Base-by-base conservation (phyloP, 1,284 basidiomycete genomes). In the Fomitopsis schrenkii region DNA sequence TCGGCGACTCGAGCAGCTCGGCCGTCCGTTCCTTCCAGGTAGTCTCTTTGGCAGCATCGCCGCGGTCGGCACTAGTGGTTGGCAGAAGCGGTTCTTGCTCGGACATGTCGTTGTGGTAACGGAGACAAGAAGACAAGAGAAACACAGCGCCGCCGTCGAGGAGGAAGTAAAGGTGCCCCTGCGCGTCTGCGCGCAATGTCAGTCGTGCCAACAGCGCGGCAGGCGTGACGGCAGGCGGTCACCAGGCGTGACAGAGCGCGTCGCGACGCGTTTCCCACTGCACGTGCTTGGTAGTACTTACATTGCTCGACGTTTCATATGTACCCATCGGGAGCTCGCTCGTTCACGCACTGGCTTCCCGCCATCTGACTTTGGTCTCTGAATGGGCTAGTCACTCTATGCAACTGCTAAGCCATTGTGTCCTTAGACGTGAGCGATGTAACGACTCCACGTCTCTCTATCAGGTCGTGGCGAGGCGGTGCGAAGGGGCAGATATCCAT, bases 41-140 rank as follows among this genome's bases (percentile, higher is more conserved):
- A 3, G 56, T 58, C 54, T 70, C 57, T 50, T 60, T 70, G 48
- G 19, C 14, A 33, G 48, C 30, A 33, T 57, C 57, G 38, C 36
- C 57, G 59, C 48, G 46, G 17, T 22, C 50, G 12, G 72, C 62
- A 54, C 66, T 57, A n/a, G 59, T 70, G 1, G 76, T 66, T 14
- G 79, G 71, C 56, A 89, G 81, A 36, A 89, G 75, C 40, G 83
- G 84, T 50, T 86, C 76, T 62, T 80, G 78, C 67, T 89, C 87
- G 54, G 80, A 79, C 77, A 77, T 76, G 59, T 55, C 28, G 52
- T 54, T 30, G 52, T 54, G 35, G 52, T 38, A 22, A 38, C 52
- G 14, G 35, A 54, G 33, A 38, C 33, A 36, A 30, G 57, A 55
- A 58, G 45, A 50, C n/a, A 52, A 42, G 42, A 46, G 35, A 8